These are phyloP conservation scores for Hymenoscyphus scutula DNA, from an alignment of 2,329 filamentous ascomycete genomes.

Conservation along the genomic window DNA sequence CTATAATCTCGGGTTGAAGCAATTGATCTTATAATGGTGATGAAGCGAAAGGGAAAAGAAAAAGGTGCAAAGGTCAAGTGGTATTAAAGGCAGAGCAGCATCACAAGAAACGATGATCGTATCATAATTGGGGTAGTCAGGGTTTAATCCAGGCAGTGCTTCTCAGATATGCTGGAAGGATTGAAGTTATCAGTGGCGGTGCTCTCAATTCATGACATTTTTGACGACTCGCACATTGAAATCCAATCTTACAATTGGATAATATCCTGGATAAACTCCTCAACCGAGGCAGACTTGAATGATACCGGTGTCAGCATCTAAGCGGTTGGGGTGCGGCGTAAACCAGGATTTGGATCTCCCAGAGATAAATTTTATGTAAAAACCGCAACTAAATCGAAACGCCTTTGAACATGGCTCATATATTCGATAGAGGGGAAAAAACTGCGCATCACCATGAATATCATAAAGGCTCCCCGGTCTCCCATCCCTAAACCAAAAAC, in stretches of 20 bases:
- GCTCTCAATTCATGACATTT: background rate
- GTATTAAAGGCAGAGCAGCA: background rate
- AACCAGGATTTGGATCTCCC: too few species aligned
- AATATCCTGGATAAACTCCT: background rate
- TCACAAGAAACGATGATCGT: background rate
- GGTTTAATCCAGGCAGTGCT: background rate
- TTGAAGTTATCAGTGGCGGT: background rate
- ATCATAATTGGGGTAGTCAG: background rate
- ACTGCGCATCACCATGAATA: constrained; percentile 5
- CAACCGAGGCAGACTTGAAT: background rate
- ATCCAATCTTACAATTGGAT: too few species aligned
- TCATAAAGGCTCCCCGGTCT: background rate
- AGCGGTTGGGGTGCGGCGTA: too few species aligned
- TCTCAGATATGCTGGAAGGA: background rate
- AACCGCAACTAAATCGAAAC: background rate
- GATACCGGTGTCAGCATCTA: background rate
- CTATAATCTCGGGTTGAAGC: too few species aligned
- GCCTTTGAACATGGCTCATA: constrained; percentile 18
- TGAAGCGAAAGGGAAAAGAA: too few species aligned
- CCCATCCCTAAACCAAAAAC: background rate
- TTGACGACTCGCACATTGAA: background rate
- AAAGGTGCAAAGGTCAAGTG: background rate
- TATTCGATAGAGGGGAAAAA: constrained; percentile 20
- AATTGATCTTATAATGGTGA: too few species aligned
- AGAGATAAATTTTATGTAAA: background rate